These are phyloP conservation scores for Acanthamoeba divionensis DNA, from an alignment of 208 protist species.

Conservation along the genomic window DNA sequence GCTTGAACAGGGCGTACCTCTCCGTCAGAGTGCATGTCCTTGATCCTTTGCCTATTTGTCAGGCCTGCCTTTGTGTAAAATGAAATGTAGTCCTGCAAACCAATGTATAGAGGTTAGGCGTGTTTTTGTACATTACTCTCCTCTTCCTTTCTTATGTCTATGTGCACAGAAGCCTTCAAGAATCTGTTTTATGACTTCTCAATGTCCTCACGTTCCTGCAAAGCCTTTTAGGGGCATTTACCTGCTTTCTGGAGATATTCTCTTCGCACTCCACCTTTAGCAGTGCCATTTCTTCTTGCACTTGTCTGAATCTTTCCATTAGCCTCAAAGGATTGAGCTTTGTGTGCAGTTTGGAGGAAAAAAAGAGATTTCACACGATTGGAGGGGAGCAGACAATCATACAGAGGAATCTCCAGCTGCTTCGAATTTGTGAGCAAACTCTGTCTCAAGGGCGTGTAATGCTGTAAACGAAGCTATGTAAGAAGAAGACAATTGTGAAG, in stretches of 20 bases:
- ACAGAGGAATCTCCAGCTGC: background rate
- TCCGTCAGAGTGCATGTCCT: background rate
- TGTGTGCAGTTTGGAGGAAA: background rate
- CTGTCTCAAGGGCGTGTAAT: background rate
- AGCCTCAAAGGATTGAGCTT: constrained; percentile 26
- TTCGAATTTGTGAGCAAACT: constrained; percentile 31
- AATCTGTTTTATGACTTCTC: background rate
- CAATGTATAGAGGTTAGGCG: background rate
- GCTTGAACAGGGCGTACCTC: background rate
- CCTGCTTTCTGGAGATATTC: background rate
- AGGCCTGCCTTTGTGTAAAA: background rate
- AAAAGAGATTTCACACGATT: background rate
- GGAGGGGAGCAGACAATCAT: no score
- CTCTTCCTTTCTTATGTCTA: background rate
- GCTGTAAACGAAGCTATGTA: background rate
- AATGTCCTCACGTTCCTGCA: background rate
- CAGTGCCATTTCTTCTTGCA: background rate
- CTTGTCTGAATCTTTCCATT: background rate
- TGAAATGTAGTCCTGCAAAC: background rate
- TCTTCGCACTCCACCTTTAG: background rate
- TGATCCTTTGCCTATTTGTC: background rate
- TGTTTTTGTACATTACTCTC: background rate
- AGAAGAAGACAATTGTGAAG: background rate
- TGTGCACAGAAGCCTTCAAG: background rate
- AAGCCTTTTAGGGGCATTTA: background rate